A percentile compares a stretch with the other conserved stretches of the same genome.
Evolutionary conservation across 805 yeast species (phyloP).

Genomic region (Candida golubevii): DNA sequence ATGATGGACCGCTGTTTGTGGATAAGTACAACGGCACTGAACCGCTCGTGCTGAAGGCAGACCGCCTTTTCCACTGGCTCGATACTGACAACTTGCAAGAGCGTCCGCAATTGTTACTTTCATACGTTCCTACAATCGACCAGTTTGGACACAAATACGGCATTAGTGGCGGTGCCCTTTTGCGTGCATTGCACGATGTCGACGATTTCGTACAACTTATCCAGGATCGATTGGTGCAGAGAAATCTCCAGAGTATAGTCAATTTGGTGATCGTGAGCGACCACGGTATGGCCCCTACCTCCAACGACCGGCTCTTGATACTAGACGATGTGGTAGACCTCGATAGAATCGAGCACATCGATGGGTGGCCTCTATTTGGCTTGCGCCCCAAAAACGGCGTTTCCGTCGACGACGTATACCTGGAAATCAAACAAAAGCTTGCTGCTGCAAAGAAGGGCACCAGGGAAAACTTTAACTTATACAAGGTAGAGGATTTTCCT

Average conservation of each 20-base stretch:
- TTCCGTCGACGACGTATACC: conserved; percentile 42
- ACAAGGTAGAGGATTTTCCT: conserved; percentile 50
- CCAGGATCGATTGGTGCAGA: conserved; percentile 40
- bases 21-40: conserved; percentile 68
- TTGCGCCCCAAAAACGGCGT: conserved; percentile 50
- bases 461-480: conserved; percentile 43
- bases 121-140: conserved; percentile 80
- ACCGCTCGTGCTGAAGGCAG: conserved; percentile 49
- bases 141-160: conserved; percentile 74
- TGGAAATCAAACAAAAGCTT: conserved; percentile 36
- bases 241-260: conserved; percentile 62
- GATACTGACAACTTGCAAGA: conserved; percentile 45
- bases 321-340: conserved; percentile 68
- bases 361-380: conserved; percentile 87
- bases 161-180: conserved; percentile 54
- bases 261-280: conserved; percentile 81
- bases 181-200: conserved; percentile 53
- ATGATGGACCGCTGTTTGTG: conserved; percentile 44
- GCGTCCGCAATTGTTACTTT: conserved; percentile 73
- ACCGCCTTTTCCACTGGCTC: conserved; percentile 61
- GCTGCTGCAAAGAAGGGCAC: conserved; percentile 16
- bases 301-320: conserved; percentile 60
- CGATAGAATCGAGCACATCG: conserved; percentile 53
- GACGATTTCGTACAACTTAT: conserved; percentile 59
- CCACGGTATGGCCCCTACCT: conserved; percentile 91